Evolutionary conservation across 1,284 basidiomycete genomes (phyloP).

Genomic region (Naganishia sp.): DNA sequence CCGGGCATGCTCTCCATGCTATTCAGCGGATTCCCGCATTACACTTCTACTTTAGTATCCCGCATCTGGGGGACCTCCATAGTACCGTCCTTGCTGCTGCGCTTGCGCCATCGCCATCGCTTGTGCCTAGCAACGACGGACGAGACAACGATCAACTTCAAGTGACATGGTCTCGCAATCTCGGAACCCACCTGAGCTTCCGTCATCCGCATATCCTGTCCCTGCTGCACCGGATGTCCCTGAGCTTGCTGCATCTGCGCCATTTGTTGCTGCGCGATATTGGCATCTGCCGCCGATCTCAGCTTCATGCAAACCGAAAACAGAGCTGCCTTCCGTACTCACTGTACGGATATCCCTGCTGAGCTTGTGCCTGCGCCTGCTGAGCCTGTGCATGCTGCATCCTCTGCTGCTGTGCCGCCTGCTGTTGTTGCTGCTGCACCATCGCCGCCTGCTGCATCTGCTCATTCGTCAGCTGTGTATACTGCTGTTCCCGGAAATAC

Average conservation of each 20-base stretch:
- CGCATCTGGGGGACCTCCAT: constrained; percentile 5
- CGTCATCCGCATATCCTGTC: constrained; percentile 25
- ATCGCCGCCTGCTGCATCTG: constrained; percentile 15
- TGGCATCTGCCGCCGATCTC: constrained; percentile 1
- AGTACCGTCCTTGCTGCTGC: constrained; percentile 22
- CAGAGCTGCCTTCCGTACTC: not conserved
- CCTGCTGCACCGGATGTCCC: not conserved
- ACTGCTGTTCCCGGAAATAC: constrained; percentile 64
- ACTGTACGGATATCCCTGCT: constrained; percentile 25
- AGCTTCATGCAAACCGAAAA: not conserved
- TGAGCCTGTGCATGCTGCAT: constrained; percentile 17
- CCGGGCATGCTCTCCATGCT: not conserved
- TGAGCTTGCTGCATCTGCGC: constrained; percentile 27
- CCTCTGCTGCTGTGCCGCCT: constrained; percentile 40
- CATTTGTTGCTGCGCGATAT: constrained; percentile 22
- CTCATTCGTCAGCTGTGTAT: constrained; percentile 17
- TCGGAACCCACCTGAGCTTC: constrained; percentile 19
- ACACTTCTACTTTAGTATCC: constrained; percentile 4
- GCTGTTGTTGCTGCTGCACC: constrained; percentile 39
- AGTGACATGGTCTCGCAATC: too few relatives aligned
- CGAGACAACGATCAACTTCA: not conserved
- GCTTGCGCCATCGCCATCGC: constrained; percentile 29
- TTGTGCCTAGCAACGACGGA: not conserved
- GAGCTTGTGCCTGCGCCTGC: constrained; percentile 27
- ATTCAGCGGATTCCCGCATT: too few relatives aligned